Base-by-base conservation (phyloP, 441 rosid species). In the Cnidoscolus chayamansa region DNA sequence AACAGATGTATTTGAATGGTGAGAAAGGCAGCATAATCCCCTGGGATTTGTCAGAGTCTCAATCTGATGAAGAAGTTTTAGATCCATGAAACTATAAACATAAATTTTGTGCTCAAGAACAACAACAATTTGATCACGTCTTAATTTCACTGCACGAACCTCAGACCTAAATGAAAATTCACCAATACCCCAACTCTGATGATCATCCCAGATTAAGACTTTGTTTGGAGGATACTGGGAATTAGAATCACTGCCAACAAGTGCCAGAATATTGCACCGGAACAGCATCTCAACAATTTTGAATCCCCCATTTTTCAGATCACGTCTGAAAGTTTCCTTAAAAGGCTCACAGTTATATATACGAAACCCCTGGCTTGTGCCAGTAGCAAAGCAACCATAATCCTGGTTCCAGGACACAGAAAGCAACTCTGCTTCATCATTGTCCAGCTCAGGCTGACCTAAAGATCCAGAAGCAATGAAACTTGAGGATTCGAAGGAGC, bases 231-330 rank as follows among this genome's bases (percentile, higher is more conserved):
- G 90, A 68, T 92, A 90, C 74, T 85, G 95, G 40, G 97, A 88
- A 82, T 90, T 88, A 62, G 87, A 74, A 65, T 76, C 86, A 75
- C 80, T 84, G 49, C 97, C 97, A 69, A 89, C 96, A 16, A 94
- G 98, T 1, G 97, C 98, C 74, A 94, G 68, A 75, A 94, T 86
- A 82, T 92, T 94, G 86, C 88, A 86, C 6, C 96, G 86, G 83
- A 94, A 92, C 73, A 94, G 87, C 98, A 94, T 94, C 86, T 94
- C 98, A 25, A 94, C 97, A 69, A 89, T 87, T 74, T 82, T 88
- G 78, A 94, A 90, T 19, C 97, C 96, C 13, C 96, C 94, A 49
- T 80, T 80, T 73, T 85, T 84, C 15, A 89, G 75, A 76, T 90
- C 90, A 30, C 94, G 81, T 63, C 94, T 77, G 49, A 89, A 87